phyloP scores from a whole-genome alignment of 1,284 basidiomycete species.

The Ganoderma leucocontextum region DNA sequence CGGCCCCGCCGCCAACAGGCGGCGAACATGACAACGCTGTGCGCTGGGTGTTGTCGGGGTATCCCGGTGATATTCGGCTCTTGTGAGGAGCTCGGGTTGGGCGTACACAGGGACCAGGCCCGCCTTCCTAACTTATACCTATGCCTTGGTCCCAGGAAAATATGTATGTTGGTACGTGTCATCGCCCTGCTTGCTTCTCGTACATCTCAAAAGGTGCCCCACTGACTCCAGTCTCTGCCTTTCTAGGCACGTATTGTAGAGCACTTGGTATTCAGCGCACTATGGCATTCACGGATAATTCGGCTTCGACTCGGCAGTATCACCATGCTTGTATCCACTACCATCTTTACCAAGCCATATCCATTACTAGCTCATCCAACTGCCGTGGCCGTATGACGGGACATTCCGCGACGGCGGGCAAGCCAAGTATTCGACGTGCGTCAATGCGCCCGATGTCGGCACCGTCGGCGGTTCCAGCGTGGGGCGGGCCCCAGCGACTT shows the following conservation, averaged over 20 bases:
- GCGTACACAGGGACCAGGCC: not conserved
- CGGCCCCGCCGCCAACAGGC: slow-evolving; percentile 3
- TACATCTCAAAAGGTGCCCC: not conserved
- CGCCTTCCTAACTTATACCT: not conserved
- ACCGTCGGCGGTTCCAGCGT: not conserved
- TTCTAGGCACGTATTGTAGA: not conserved
- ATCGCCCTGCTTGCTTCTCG: not conserved
- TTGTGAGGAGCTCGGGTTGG: not conserved
- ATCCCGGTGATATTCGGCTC: not conserved
- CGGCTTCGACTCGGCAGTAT: not conserved
- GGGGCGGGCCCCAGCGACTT: not conserved
- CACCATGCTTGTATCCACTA: not conserved
- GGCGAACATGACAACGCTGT: not conserved
- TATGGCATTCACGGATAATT: not conserved
- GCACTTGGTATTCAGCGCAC: not conserved
- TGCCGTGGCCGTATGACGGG: not conserved
- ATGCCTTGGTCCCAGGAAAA: not conserved
- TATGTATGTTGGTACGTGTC: not conserved
- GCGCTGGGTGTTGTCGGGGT: no score
- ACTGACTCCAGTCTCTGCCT: not conserved
- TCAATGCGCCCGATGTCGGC: not conserved
- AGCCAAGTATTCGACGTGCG: not conserved
- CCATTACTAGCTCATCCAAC: not conserved
- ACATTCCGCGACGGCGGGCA: not conserved
- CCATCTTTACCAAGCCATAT: not conserved